phyloP scores from a whole-genome alignment of 2,329 filamentous ascomycete genomes.

The Hypoxylon sp. region DNA sequence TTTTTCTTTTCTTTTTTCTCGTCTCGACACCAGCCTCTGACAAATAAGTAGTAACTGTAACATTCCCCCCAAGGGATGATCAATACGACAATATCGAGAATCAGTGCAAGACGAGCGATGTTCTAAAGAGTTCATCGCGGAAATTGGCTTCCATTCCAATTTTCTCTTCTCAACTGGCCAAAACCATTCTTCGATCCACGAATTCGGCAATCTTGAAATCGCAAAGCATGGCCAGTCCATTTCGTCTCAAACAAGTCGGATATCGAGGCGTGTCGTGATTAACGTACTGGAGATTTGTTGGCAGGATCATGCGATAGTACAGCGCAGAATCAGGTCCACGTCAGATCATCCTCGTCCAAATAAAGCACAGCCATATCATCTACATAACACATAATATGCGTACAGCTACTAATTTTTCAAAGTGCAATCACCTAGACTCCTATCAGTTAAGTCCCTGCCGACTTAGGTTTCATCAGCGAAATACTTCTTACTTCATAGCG shows the following conservation, averaged over 20 bases:
- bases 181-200: background rate
- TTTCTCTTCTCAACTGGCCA: background rate
- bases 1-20: no score
- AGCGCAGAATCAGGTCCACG: constrained; percentile 14
- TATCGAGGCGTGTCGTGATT: background rate
- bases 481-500: background rate
- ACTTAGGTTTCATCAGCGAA: background rate
- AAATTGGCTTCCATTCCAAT: background rate
- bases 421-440: background rate
- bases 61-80: background rate
- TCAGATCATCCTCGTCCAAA: background rate
- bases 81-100: background rate
- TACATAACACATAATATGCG: background rate
- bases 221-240: background rate
- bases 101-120: constrained; percentile 10
- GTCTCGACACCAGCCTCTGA: background rate
- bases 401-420: background rate
- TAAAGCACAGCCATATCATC: constrained; percentile 11
- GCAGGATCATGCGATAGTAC: constrained; percentile 20
- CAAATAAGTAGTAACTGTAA: background rate
- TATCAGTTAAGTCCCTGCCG: constrained; percentile 3
- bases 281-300: background rate
- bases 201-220: background rate
- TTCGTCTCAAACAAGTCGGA: background rate
- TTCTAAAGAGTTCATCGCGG: background rate